These are phyloP conservation scores for Colletotrichum spinosum DNA, from an alignment of 2,329 filamentous ascomycete genomes.

Conservation along the genomic window DNA sequence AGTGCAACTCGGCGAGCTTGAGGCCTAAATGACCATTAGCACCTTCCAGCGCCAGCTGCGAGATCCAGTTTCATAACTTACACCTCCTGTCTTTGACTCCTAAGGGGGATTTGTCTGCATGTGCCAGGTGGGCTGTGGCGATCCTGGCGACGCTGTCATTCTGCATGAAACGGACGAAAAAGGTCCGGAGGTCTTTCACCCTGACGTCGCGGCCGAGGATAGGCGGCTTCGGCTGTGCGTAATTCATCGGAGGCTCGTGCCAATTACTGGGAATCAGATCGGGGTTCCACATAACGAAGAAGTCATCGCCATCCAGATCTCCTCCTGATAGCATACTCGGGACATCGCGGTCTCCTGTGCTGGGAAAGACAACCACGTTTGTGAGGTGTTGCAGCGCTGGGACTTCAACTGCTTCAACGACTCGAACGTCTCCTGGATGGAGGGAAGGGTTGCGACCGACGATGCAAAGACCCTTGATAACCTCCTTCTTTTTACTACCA, in stretches of 20 bases:
- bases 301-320: slow-evolving; percentile 96
- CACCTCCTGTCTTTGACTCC: slow-evolving; percentile 79
- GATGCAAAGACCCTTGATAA: slow-evolving; percentile 83
- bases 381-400: slow-evolving; percentile 79
- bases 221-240: slow-evolving; percentile 67
- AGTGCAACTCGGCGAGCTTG: slow-evolving; percentile 83
- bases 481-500: slow-evolving; percentile 62
- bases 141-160: slow-evolving; percentile 85
- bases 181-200: slow-evolving; percentile 79
- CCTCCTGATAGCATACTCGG: slow-evolving; percentile 96
- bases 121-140: slow-evolving; percentile 83
- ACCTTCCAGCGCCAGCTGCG: neutral
- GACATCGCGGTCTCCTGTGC: slow-evolving; percentile 84
- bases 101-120: slow-evolving; percentile 71
- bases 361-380: slow-evolving; percentile 89
- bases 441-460: slow-evolving; percentile 93
- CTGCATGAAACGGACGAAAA: slow-evolving; percentile 94
- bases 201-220: slow-evolving; percentile 72
- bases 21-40: slow-evolving; percentile 58
- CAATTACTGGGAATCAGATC: slow-evolving; percentile 76
- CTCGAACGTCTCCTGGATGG: slow-evolving; percentile 90
- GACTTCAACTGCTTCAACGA: slow-evolving; percentile 85
- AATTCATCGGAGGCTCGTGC: slow-evolving; percentile 84
- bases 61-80: slow-evolving; percentile 49
- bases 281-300: slow-evolving; percentile 91